A percentile compares a stretch with the other conserved stretches of the same genome.
These are phyloP conservation scores for Kwoniella dejecticola DNA, from an alignment of 768 basidiomycete genomes.

Conservation along the genomic window DNA sequence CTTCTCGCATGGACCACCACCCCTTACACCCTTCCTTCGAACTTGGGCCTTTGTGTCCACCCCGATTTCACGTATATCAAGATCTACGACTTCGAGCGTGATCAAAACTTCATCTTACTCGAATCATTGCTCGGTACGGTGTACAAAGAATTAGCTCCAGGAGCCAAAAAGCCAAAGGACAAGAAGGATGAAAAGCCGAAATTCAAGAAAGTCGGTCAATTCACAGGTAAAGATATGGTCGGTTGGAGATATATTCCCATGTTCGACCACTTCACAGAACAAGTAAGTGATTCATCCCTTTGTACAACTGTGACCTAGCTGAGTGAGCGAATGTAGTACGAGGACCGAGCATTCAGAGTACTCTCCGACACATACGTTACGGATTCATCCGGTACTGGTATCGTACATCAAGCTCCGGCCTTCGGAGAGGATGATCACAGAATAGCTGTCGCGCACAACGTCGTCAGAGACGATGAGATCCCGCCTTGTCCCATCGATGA, in stretches of 20 bases:
- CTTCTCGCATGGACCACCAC: conserved; percentile 98
- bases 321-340: conserved; percentile 64
- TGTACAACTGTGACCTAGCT: conserved; percentile 1
- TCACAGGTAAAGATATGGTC: conserved; percentile 88
- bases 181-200: conserved; percentile 58
- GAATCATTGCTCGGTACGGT: conserved; percentile 81
- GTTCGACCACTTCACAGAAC: conserved; percentile 94
- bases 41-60: conserved; percentile 91
- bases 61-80: conserved; percentile 96
- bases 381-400: conserved; percentile 89
- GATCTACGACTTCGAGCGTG: conserved; percentile 83
- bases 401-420: conserved; percentile 97
- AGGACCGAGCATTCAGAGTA: conserved; percentile 86
- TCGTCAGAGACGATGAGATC: conserved; percentile 83
- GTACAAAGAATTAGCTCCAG: conserved; percentile 66
- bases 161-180: conserved; percentile 76
- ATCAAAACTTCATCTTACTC: conserved; percentile 87
- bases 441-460: conserved; percentile 78
- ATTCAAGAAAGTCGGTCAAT: conserved; percentile 84
- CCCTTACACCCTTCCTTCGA: conserved; percentile 96
- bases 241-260: conserved; percentile 93
- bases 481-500: conserved; percentile 97
- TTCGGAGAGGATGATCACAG: conserved; percentile 99
- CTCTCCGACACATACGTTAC: conserved; percentile 91
- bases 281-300: conserved; percentile 60